Evolutionary conservation across 208 protist species (phyloP).

Genomic region (Leishmania major): DNA sequence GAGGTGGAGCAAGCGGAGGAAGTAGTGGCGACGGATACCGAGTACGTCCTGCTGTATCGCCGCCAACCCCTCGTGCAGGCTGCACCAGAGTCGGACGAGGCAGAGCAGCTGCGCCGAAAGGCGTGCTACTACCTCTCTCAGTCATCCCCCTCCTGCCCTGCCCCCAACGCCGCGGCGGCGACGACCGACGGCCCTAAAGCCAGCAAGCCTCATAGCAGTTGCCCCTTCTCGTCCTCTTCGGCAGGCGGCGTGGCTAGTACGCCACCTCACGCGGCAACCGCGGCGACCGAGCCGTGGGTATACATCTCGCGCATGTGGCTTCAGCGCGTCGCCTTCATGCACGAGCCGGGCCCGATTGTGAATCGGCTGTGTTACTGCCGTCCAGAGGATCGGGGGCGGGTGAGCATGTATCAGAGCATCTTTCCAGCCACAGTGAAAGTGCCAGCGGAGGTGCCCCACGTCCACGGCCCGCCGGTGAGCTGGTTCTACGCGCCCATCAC

Average conservation of each 20-base stretch:
- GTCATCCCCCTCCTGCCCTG: not conserved
- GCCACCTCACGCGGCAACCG: too few species aligned
- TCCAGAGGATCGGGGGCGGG: slow-evolving; percentile 19
- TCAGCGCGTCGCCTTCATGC: slow-evolving; percentile 74
- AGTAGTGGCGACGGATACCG: slow-evolving; percentile 61
- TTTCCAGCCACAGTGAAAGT: slow-evolving; percentile 36
- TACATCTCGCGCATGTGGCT: slow-evolving; percentile 88
- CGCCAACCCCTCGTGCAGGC: slow-evolving; percentile 65
- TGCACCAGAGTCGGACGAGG: slow-evolving; percentile 23
- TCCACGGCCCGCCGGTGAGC: slow-evolving; percentile 60
- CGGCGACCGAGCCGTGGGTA: slow-evolving; percentile 17
- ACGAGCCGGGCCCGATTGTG: slow-evolving; percentile 81
- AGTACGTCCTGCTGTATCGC: slow-evolving; percentile 88
- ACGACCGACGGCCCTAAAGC: not conserved
- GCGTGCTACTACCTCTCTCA: slow-evolving; percentile 51
- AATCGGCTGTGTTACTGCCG: slow-evolving; percentile 81
- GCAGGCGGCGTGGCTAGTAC: not conserved
- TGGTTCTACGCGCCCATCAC: slow-evolving; percentile 84
- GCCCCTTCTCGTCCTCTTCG: not conserved
- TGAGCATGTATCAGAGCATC: slow-evolving; percentile 20
- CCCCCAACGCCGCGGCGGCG: not conserved
- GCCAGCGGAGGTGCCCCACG: slow-evolving; percentile 43
- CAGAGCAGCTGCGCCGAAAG: slow-evolving; percentile 49
- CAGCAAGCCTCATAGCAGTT: not conserved
- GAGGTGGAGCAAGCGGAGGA: slow-evolving; percentile 35